Evolutionary conservation across 805 yeast species (phyloP).

Genomic region (Jamesozyma gamospora): DNA sequence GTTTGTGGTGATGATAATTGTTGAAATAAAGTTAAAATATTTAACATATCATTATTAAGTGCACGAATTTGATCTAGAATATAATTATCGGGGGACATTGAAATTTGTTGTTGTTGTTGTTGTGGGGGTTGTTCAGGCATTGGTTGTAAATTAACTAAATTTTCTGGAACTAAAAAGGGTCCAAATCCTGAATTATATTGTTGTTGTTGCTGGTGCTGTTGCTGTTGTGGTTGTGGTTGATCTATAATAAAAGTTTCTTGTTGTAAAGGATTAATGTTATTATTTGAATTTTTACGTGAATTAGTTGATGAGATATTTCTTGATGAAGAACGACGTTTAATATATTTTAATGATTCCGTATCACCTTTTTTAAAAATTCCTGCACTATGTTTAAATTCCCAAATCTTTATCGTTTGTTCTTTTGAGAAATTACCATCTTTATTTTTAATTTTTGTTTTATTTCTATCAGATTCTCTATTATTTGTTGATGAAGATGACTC

Average conservation of each 20-base stretch:
- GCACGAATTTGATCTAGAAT: no score
- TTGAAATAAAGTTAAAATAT: neutral
- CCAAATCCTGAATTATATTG: neutral
- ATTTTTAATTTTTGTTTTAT: neutral
- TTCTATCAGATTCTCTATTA: neutral
- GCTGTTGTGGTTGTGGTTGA: neutral
- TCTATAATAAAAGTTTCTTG: no score
- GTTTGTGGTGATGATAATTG: slow-evolving; percentile 1
- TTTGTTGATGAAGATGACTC: slow-evolving; percentile 2
- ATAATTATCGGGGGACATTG: neutral
- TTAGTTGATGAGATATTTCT: slow-evolving; percentile 18
- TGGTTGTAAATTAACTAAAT: neutral
- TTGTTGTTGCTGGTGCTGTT: neutral
- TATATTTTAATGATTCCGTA: slow-evolving; percentile 56
- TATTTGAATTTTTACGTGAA: slow-evolving; percentile 9
- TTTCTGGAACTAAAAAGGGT: no score
- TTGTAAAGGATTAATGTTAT: no score
- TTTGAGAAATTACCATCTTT: neutral
- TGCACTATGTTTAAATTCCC: slow-evolving; percentile 88
- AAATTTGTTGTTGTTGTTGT: neutral
- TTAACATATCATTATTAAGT: neutral
- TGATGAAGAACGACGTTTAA: slow-evolving; percentile 64
- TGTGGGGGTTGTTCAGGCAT: slow-evolving; percentile 7
- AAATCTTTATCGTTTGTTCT: slow-evolving; percentile 27
- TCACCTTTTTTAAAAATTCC: slow-evolving; percentile 77